phyloP scores from a whole-genome alignment of 2,329 filamentous ascomycete species.

The Ascochyta clinopodiicola region DNA sequence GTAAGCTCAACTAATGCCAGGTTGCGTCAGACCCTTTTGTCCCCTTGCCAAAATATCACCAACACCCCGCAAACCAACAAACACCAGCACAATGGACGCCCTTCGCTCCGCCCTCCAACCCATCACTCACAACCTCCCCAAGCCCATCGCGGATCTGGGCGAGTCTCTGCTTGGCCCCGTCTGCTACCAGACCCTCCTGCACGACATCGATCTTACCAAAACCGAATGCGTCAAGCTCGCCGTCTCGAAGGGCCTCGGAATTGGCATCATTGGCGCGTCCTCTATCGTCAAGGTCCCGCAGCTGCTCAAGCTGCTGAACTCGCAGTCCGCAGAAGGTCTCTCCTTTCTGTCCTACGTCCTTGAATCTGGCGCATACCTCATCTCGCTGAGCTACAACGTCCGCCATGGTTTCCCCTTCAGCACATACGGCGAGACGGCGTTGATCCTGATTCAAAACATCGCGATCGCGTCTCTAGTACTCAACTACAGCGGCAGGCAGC shows the following conservation, averaged over 20 bases:
- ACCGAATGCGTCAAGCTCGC: constrained; percentile 84
- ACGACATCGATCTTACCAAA: constrained; percentile 81
- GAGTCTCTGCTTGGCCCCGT: constrained; percentile 71
- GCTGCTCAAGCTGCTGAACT: constrained; percentile 87
- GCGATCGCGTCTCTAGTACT: constrained; percentile 86
- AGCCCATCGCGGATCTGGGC: constrained; percentile 44
- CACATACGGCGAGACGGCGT: constrained; percentile 92
- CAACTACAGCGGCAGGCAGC: constrained; percentile 74
- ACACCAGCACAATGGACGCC: constrained; percentile 48
- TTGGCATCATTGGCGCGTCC: constrained; percentile 90
- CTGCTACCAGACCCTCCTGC: constrained; percentile 86
- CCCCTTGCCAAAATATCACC: constrained; percentile 13
- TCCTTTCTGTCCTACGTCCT: constrained; percentile 91
- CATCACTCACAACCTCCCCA: constrained; percentile 54
- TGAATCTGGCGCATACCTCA: constrained; percentile 86
- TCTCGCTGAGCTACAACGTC: constrained; percentile 89
- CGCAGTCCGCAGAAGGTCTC: constrained; percentile 81
- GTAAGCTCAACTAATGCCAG: constrained; percentile 14
- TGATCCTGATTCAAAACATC: constrained; percentile 92
- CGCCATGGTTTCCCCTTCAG: constrained; percentile 93
- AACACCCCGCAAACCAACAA: constrained; percentile 13
- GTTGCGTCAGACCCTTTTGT: constrained; percentile 12
- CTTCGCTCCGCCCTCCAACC: constrained; percentile 53
- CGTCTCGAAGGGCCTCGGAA: constrained; percentile 88
- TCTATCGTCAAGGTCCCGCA: constrained; percentile 96